These are phyloP conservation scores for Liriodendron chinense DNA, from an alignment of 164 flowering plant genomes.

Conservation along the genomic window DNA sequence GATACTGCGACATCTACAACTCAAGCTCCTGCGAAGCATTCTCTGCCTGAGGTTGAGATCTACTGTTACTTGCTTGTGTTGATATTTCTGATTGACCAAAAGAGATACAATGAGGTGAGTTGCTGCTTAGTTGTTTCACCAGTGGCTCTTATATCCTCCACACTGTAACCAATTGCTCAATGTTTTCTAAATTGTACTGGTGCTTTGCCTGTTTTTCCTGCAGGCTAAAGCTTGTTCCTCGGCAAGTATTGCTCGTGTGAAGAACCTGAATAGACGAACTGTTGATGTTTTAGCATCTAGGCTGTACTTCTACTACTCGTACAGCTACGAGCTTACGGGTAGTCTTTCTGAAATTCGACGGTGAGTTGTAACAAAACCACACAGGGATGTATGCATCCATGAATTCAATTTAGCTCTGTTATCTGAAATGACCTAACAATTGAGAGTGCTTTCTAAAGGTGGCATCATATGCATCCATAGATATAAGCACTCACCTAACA, in stretches of 20 bases:
- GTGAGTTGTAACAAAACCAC: constrained; percentile 36
- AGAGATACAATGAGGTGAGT: constrained; percentile 67
- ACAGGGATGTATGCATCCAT: neutral
- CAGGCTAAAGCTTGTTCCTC: constrained; percentile 93
- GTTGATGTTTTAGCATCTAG: constrained; percentile 77
- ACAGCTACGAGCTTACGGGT: constrained; percentile 85
- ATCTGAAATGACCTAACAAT: too few relatives aligned
- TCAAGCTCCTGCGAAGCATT: constrained; percentile 51
- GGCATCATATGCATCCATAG: neutral
- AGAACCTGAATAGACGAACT: constrained; percentile 77
- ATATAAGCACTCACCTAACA: too few relatives aligned
- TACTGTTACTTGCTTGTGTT: constrained; percentile 79
- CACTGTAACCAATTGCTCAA: neutral
- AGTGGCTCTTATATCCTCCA: too few relatives aligned
- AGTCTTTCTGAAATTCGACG: constrained; percentile 94
- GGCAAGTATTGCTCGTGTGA: constrained; percentile 74
- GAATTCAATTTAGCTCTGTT: too few relatives aligned
- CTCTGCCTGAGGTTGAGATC: constrained; percentile 84
- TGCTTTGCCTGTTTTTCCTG: constrained; percentile 2
- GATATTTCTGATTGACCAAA: constrained; percentile 87
- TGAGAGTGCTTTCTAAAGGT: neutral
- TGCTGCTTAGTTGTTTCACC: too few relatives aligned
- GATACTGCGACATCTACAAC: constrained; percentile 69
- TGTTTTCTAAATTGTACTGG: neutral
- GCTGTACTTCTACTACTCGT: constrained; percentile 82